These are phyloP conservation scores for Cyclotella sp. DNA, from an alignment of 108 stramenopile species.

Conservation along the genomic window DNA sequence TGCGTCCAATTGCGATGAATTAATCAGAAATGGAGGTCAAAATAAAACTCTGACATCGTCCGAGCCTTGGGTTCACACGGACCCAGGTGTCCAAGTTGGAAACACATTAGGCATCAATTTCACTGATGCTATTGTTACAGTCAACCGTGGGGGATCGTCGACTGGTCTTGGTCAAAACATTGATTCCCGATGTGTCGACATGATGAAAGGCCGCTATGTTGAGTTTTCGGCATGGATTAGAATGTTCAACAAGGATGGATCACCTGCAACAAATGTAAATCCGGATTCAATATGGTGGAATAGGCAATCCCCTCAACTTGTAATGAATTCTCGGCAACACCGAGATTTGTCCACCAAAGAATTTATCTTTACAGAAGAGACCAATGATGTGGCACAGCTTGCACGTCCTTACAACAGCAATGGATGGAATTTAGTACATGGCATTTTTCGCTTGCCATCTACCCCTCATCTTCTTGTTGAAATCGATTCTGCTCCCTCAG, in stretches of 20 bases:
- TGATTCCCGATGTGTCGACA: constrained; percentile 41
- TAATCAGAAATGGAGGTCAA: constrained; percentile 45
- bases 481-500: constrained; percentile 40
- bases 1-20: constrained; percentile 27
- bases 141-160: constrained; percentile 21
- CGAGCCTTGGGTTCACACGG: constrained; percentile 46
- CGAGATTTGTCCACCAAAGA: constrained; percentile 28
- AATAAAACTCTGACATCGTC: constrained; percentile 6
- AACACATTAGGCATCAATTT: constrained; percentile 24
- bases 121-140: constrained; percentile 40
- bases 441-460: constrained; percentile 40
- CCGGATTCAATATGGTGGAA: constrained; percentile 30
- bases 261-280: constrained; percentile 33
- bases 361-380: constrained; percentile 20
- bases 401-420: constrained; percentile 35
- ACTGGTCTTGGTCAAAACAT: constrained; percentile 47
- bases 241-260: constrained; percentile 22
- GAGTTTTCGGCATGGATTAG: constrained; percentile 49
- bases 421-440: constrained; percentile 42
- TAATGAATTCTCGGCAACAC: constrained; percentile 22
- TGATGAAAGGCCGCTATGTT: constrained; percentile 26
- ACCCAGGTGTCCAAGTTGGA: constrained; percentile 23
- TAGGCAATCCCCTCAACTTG: constrained; percentile 32
- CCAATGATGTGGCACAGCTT: constrained; percentile 7
- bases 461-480: constrained; percentile 28